A percentile compares a stretch with the other conserved stretches of the same genome.
Evolutionary conservation across 495 filamentous ascomycete species (phyloP).

Genomic region (Penicillium daleae): DNA sequence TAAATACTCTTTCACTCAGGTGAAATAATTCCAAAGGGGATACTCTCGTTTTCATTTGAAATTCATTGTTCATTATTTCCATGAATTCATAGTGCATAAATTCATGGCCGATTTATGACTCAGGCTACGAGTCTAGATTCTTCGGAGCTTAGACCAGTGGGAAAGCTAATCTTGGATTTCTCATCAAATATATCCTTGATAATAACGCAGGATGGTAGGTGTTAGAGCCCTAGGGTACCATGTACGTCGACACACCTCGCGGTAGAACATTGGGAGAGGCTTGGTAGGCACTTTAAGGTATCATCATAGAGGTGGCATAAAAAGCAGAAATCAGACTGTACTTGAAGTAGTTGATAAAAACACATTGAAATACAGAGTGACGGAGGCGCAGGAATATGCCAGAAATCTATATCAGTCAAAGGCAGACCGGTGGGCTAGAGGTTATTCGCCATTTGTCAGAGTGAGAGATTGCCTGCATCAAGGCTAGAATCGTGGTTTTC

Average conservation of each 20-base stretch:
- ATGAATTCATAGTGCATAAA: too few species aligned
- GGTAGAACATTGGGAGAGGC: not conserved
- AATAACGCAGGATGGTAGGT: not conserved
- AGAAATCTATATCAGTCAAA: too few species aligned
- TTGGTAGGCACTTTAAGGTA: not conserved
- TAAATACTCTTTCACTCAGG: too few species aligned
- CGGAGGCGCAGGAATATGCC: not conserved
- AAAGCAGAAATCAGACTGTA: not conserved
- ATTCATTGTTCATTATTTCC: too few species aligned
- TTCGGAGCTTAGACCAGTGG: not conserved
- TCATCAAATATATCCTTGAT: not conserved
- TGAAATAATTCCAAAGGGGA: too few species aligned
- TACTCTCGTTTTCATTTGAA: too few species aligned
- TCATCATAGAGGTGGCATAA: not conserved
- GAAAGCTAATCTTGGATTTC: not conserved
- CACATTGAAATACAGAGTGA: not conserved
- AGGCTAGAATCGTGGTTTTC: not conserved
- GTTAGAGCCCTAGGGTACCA: not conserved
- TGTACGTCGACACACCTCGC: not conserved
- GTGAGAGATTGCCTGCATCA: not conserved
- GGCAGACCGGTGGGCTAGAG: not conserved
- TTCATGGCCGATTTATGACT: not conserved
- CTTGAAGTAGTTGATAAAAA: not conserved
- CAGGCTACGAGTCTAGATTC: not conserved
- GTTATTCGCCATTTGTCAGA: not conserved